A percentile compares a stretch with the other conserved stretches of the same genome.
Evolutionary conservation across 345 rosid species (phyloP).

Genomic region (Eucalyptus brandiana): DNA sequence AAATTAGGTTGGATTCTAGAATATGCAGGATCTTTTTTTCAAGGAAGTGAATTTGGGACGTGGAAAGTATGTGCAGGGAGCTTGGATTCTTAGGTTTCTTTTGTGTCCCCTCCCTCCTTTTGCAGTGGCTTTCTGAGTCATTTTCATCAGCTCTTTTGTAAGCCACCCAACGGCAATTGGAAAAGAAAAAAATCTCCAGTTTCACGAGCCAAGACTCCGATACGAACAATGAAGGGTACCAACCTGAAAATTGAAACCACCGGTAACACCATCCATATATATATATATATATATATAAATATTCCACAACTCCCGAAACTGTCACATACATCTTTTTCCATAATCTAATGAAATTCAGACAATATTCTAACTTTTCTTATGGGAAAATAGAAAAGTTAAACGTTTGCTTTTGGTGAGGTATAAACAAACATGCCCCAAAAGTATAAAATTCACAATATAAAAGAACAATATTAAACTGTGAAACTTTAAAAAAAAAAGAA

Average conservation of each 20-base stretch:
- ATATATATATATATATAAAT: background rate
- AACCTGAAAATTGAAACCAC: constrained; percentile 94
- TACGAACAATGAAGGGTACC: background rate
- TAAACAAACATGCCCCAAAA: background rate
- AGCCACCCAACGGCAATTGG: background rate
- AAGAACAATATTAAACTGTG: no score
- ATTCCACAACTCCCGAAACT: background rate
- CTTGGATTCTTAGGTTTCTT: background rate
- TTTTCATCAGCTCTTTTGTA: background rate
- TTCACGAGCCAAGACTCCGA: background rate
- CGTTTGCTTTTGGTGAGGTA: background rate
- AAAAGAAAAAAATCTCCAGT: background rate
- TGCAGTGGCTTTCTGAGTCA: background rate
- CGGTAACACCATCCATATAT: constrained; percentile 60
- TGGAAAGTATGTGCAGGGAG: background rate
- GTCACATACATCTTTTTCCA: background rate
- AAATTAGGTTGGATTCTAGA: background rate
- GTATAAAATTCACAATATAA: no score
- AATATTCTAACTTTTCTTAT: background rate
- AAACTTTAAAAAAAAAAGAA: no score
- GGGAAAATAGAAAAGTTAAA: background rate
- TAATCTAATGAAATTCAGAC: background rate
- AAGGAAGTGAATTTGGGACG: accelerated
- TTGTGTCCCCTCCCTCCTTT: no score
- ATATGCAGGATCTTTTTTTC: background rate